These are phyloP conservation scores for Bretziella fagacearum DNA, from an alignment of 2,329 filamentous ascomycete genomes.

Conservation along the genomic window DNA sequence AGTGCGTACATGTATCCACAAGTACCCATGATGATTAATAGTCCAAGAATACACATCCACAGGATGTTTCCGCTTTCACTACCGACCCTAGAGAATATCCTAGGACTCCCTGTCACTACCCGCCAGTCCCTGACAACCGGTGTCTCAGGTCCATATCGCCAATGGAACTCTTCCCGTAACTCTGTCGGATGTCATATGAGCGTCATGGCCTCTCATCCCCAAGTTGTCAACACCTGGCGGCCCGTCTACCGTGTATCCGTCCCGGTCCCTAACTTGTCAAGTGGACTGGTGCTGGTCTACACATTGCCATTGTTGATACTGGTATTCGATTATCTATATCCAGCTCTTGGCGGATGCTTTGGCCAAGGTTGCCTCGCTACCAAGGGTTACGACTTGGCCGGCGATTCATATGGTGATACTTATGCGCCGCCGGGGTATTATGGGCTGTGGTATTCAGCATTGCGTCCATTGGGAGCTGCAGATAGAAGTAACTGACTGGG, in stretches of 20 bases:
- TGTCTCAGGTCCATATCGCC: background rate
- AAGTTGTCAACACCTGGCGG: background rate
- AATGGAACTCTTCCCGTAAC: background rate
- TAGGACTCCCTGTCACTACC: background rate
- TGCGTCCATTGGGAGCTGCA: background rate
- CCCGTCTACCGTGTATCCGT: background rate
- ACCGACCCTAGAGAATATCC: background rate
- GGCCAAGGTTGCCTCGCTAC: constrained; percentile 41
- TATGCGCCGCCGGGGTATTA: background rate
- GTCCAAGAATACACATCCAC: background rate
- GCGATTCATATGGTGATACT: constrained; percentile 30
- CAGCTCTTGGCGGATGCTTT: constrained; percentile 47
- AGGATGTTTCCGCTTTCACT: background rate
- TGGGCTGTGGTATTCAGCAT: background rate
- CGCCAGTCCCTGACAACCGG: background rate
- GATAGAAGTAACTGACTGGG: background rate
- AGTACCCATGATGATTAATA: no score
- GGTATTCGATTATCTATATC: constrained; percentile 33
- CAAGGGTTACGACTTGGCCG: constrained; percentile 41
- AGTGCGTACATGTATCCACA: no score
- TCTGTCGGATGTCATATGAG: background rate
- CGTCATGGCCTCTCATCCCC: background rate
- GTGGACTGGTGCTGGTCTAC: constrained; percentile 22
- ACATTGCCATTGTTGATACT: constrained; percentile 25
- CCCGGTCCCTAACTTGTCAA: background rate